phyloP scores from a whole-genome alignment of 1,284 basidiomycete genomes.

The Rhodotorula sp. region DNA sequence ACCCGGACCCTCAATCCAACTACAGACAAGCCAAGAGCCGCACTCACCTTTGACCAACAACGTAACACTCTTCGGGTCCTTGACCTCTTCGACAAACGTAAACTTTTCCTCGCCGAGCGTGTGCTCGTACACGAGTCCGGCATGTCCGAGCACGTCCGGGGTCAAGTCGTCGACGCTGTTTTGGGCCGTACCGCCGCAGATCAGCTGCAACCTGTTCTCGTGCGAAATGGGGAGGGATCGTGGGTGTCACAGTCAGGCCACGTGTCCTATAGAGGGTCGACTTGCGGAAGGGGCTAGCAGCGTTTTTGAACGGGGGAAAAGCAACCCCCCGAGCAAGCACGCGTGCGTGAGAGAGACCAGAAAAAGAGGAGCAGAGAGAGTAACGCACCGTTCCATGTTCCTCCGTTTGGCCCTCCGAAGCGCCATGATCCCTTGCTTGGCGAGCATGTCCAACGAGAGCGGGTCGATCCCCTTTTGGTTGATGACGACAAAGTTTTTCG shows the following conservation, averaged over 20 bases:
- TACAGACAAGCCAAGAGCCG: not conserved
- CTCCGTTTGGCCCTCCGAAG: conserved; percentile 92
- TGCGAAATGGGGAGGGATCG: conserved; percentile 19
- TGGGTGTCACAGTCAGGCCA: too few species aligned
- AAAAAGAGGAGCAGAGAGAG: not conserved
- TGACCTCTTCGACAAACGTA: conserved; percentile 97
- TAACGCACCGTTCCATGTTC: conserved; percentile 86
- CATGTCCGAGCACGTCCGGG: conserved; percentile 90
- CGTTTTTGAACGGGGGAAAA: too few species aligned
- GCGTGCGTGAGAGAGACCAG: not conserved
- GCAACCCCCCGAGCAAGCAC: not conserved
- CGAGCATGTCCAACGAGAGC: conserved; percentile 90
- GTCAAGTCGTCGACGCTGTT: conserved; percentile 97
- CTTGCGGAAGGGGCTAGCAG: too few species aligned
- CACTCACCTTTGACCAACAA: conserved; percentile 83
- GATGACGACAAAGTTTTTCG: conserved; percentile 90
- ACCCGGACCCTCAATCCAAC: not conserved
- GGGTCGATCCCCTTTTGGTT: conserved; percentile 99
- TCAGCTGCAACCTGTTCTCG: conserved; percentile 70
- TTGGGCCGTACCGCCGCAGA: conserved; percentile 92
- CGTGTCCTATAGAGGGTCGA: too few species aligned
- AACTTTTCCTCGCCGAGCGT: conserved; percentile 98
- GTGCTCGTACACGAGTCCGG: conserved; percentile 98
- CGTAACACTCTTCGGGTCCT: conserved; percentile 93
- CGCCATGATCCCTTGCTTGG: conserved; percentile 94